phyloP scores from a whole-genome alignment of 306 rosid species.

The Malus asiatica region DNA sequence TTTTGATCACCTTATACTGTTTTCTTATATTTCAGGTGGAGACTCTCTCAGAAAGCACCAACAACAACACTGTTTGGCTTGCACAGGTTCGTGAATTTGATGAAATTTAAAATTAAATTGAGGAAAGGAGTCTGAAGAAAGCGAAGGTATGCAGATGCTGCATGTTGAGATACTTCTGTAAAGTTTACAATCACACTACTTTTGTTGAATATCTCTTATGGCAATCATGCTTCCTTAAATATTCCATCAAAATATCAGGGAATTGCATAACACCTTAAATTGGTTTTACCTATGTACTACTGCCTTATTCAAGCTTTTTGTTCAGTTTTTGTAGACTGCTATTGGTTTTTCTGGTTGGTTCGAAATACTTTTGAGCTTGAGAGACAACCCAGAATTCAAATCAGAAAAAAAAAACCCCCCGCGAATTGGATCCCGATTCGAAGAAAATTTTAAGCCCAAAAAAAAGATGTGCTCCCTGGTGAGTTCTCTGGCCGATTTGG shows the following conservation, averaged over 20 bases:
- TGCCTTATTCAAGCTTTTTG: not conserved
- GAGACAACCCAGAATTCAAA: too few relatives aligned
- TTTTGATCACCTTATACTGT: not conserved
- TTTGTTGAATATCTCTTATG: not conserved
- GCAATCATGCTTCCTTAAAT: not conserved
- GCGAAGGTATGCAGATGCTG: conserved; percentile 26
- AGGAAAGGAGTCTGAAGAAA: conserved; percentile 33
- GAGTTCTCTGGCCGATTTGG: too few relatives aligned
- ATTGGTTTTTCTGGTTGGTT: not conserved
- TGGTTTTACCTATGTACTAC: not conserved
- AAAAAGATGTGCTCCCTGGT: too few relatives aligned
- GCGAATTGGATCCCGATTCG: too few relatives aligned
- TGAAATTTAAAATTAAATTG: conserved; percentile 28
- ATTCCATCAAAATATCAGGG: not conserved
- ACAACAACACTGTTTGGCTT: not conserved
- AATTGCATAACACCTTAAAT: not conserved
- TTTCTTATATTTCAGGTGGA: conserved; percentile 52
- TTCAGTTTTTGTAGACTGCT: not conserved
- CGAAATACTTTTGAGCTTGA: not conserved
- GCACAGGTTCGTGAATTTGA: conserved; percentile 30
- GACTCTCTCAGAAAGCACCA: conserved; percentile 12
- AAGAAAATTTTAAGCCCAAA: too few relatives aligned
- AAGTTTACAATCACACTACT: not conserved
- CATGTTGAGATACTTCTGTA: not conserved
- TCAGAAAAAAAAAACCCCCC: too few relatives aligned